Percentiles rank a stretch among this genome's conserved stretches.
Conservation (phyloP, 306 rosid genomes). For the Neltuma alba region DNA sequence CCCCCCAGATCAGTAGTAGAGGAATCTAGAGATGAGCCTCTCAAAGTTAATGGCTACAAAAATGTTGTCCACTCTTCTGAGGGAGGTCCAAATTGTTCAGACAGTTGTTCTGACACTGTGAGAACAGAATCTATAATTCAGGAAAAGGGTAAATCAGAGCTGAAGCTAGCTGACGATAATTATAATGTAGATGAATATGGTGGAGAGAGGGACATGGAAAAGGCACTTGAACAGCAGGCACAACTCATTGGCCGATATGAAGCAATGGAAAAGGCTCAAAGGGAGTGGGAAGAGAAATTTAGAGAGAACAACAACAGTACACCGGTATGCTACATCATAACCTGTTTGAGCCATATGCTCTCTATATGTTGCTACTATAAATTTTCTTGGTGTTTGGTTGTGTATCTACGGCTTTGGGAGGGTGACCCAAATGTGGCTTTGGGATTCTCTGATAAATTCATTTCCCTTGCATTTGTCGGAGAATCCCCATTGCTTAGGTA, state of each 20-base stretch:
- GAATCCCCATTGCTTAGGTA: too few relatives aligned
- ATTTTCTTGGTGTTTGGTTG: conserved; percentile 32
- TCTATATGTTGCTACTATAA: not conserved
- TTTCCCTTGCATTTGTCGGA: too few relatives aligned
- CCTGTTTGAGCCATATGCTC: conserved; percentile 9
- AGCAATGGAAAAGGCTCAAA: conserved; percentile 93
- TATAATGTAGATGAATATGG: conserved; percentile 49
- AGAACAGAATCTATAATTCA: conserved; percentile 52
- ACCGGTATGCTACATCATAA: conserved; percentile 60
- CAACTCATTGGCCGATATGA: conserved; percentile 77
- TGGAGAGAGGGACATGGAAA: conserved; percentile 66
- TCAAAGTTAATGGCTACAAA: conserved; percentile 41
- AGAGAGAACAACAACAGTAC: conserved; percentile 81
- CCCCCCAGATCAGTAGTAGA: conserved; percentile 57
- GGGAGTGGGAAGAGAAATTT: conserved; percentile 94
- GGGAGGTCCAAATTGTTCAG: conserved; percentile 51
- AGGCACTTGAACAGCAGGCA: conserved; percentile 76
- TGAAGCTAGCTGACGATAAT: conserved; percentile 32
- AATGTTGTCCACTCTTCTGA: conserved; percentile 48
- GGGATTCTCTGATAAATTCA: too few relatives aligned
- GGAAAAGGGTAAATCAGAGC: conserved; percentile 46
- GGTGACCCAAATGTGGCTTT: conserved; percentile 26
- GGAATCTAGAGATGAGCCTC: conserved; percentile 43
- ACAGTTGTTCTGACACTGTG: conserved; percentile 38
- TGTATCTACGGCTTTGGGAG: conserved; percentile 12